phyloP scores from a whole-genome alignment of 306 rosid genomes.

The Prinsepia uniflora region DNA sequence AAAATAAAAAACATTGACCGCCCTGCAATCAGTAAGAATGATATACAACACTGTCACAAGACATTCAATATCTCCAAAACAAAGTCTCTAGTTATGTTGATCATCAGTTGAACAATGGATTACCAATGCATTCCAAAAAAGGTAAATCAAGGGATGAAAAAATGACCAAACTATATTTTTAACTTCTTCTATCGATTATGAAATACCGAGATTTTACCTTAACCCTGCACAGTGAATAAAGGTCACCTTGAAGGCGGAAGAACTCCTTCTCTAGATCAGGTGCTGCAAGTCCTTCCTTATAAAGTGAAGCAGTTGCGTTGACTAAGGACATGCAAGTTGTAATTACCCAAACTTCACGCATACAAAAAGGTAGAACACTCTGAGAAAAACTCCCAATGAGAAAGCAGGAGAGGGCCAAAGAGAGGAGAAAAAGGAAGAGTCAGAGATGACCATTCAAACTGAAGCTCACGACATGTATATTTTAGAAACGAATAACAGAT shows the following conservation, averaged over 20 bases:
- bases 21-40: slow-evolving; percentile 7
- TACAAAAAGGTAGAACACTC: slow-evolving; percentile 82
- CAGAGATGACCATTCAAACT: slow-evolving; percentile 24
- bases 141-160: neutral
- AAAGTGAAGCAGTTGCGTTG: slow-evolving; percentile 66
- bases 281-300: slow-evolving; percentile 57
- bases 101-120: slow-evolving; percentile 7
- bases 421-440: slow-evolving; percentile 10
- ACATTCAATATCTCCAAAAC: slow-evolving; percentile 3
- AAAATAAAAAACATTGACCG: neutral
- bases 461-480: slow-evolving; percentile 17
- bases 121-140: slow-evolving; percentile 24
- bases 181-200: slow-evolving; percentile 22
- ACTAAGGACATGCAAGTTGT: slow-evolving; percentile 81
- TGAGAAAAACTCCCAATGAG: slow-evolving; percentile 50
- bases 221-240: slow-evolving; percentile 82
- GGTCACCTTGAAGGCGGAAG: slow-evolving; percentile 83
- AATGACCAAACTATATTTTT: slow-evolving; percentile 16
- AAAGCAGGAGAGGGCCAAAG: slow-evolving; percentile 21
- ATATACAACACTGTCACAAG: slow-evolving; percentile 18
- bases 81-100: slow-evolving; percentile 24
- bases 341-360: slow-evolving; percentile 95
- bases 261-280: slow-evolving; percentile 86
- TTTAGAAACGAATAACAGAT: slow-evolving; percentile 27
- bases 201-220: slow-evolving; percentile 54